A percentile compares a stretch with the other conserved stretches of the same genome.
phyloP scores from a whole-genome alignment of 2,329 filamentous ascomycete species.

The Trichocomaceae sp. region DNA sequence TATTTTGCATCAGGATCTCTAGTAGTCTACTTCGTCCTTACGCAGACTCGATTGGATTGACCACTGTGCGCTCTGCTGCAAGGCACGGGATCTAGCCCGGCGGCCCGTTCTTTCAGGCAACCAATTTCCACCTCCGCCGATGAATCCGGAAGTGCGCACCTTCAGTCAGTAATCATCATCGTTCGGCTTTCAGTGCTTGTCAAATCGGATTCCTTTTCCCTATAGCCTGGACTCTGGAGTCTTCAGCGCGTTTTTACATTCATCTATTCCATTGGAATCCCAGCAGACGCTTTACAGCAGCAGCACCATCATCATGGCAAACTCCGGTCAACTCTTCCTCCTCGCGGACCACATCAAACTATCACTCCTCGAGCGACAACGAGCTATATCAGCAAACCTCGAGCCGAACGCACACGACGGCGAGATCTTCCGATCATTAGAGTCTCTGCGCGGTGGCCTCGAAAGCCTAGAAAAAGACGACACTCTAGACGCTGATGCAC shows the following conservation, averaged over 20 bases:
- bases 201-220: background rate
- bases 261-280: too few relatives aligned
- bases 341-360: conserved; percentile 96
- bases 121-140: conserved; percentile 4
- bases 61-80: conserved; percentile 1
- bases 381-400: conserved; percentile 73
- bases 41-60: background rate
- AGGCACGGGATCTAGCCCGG: conserved; percentile 6
- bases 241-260: background rate
- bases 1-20: background rate
- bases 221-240: background rate
- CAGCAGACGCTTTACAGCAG: background rate
- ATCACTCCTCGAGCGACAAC: conserved; percentile 83
- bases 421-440: conserved; percentile 80
- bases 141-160: background rate
- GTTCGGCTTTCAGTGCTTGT: background rate
- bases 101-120: conserved; percentile 10
- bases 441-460: conserved; percentile 77
- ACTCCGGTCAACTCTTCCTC: conserved; percentile 72
- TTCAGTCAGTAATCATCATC: background rate
- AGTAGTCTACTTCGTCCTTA: background rate
- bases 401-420: conserved; percentile 76
- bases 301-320: conserved; percentile 35
- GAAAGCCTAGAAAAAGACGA: conserved; percentile 57
- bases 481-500: conserved; percentile 44